Base-by-base conservation (phyloP, 108 stramenopile genomes). In the Fragilaria crotonensis region DNA sequence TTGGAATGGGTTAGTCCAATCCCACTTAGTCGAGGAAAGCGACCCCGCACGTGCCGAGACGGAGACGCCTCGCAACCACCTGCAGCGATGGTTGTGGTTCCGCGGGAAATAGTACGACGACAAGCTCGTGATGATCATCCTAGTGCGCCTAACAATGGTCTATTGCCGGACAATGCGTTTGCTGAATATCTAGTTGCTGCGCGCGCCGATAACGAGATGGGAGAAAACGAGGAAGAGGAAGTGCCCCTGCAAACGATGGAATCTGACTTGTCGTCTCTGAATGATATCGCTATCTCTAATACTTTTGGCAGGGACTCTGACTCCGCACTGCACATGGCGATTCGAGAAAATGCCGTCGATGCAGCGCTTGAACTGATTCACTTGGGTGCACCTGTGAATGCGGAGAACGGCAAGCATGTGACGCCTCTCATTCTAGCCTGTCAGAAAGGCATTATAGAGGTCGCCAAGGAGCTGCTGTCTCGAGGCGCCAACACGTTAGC, bases 341-440 rank as follows among this genome's bases (percentile, higher is more conserved):
- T 78, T 51, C 71, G 72, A 52, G 46, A 63, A 25, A 41, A 51
- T 21, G 45, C 64, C 23, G 47, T 48, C 2, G 71, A 75, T 25
- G 74, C 71, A 31, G 80, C 76, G 5, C 29, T 72, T 21, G 53
- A 48, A 36, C 30, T 82, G 33, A 70, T 82, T 36, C 30, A 69
- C 14, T 29, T 36, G 22, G 80, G 80, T 18, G 67, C 70, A 0
- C 49, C 48, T 28, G 68, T 78, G n/a, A 48, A 78, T 20, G 50
- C 54, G 48, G 36, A 66, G 2, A 78, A 82, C 50, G 62, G 36
- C 1, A 78, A 72, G 72, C 85, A 84, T 2, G 67, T 81, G 5
- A 94, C 92, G 28, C 87, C 92, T 22, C 69, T 94, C 18, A 89
- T 90, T 53, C 33, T 85, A 46, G 92, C 92, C 3, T 71, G 85